Conservation (phyloP, 176 grass and related monocot species). For the Urochloa ruziziensis region DNA sequence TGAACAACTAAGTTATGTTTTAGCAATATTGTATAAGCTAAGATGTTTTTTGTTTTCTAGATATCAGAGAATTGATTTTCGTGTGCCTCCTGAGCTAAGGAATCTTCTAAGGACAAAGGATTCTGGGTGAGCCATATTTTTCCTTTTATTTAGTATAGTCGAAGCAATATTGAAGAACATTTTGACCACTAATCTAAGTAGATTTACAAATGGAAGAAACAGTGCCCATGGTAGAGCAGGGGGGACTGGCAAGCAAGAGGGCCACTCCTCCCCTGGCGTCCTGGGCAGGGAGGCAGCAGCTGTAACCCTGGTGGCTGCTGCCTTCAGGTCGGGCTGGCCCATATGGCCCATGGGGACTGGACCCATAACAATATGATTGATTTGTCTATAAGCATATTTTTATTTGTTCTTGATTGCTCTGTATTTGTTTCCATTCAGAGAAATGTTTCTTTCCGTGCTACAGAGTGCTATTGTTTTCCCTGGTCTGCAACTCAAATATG, state of each 20-base stretch:
- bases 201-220: not conserved
- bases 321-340: not conserved
- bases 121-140: conserved; percentile 50
- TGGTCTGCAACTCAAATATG: not conserved
- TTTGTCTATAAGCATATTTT: not conserved
- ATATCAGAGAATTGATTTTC: conserved; percentile 91
- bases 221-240: too few relatives aligned
- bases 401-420: not conserved
- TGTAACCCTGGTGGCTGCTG: not conserved
- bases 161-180: not conserved
- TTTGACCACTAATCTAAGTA: not conserved
- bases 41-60: conserved; percentile 47
- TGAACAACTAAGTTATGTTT: not conserved
- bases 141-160: conserved; percentile 16
- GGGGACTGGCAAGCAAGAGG: too few relatives aligned
- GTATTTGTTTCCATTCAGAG: not conserved
- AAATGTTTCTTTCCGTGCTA: not conserved
- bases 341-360: not conserved
- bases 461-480: not conserved
- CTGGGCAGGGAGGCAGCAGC: not conserved
- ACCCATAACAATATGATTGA: not conserved
- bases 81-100: conserved; percentile 77
- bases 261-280: too few relatives aligned
- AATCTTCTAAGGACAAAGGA: conserved; percentile 39
- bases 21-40: not conserved